phyloP scores from a whole-genome alignment of 495 filamentous ascomycete species.

The Hypoxylon subgilvum region DNA sequence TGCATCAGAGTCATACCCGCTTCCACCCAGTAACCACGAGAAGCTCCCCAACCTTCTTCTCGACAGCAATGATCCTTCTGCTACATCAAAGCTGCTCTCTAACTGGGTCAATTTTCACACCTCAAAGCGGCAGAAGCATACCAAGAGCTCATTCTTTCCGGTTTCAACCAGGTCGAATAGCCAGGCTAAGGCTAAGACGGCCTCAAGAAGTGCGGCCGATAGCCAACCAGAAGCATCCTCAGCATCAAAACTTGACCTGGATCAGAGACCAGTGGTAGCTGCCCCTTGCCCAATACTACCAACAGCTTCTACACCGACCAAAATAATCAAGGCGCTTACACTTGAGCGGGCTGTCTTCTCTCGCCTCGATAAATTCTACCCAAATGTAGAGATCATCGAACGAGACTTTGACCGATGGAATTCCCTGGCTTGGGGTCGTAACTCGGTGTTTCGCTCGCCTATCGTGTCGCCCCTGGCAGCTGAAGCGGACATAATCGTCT shows the following conservation, averaged over 20 bases:
- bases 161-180: not conserved
- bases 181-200: not conserved
- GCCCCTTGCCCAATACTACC: conserved; percentile 28
- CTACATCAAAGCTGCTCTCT: conserved; percentile 34
- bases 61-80: conserved; percentile 19
- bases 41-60: conserved; percentile 24
- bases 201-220: not conserved
- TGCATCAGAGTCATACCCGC: not conserved
- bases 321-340: conserved; percentile 38
- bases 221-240: not conserved
- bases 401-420: conserved; percentile 61
- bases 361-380: conserved; percentile 57
- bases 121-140: conserved; percentile 34
- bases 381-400: conserved; percentile 61
- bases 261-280: not conserved
- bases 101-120: conserved; percentile 38
- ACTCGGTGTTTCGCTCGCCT: conserved; percentile 40
- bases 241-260: not conserved
- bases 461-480: conserved; percentile 46
- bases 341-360: conserved; percentile 34
- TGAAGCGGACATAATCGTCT: conserved; percentile 80
- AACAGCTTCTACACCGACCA: conserved; percentile 2
- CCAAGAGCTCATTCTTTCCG: conserved; percentile 33
- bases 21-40: not conserved
- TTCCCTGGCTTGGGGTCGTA: conserved; percentile 39